phyloP scores from a whole-genome alignment of 495 filamentous ascomycete species.

The Wilcoxina mikolae region DNA sequence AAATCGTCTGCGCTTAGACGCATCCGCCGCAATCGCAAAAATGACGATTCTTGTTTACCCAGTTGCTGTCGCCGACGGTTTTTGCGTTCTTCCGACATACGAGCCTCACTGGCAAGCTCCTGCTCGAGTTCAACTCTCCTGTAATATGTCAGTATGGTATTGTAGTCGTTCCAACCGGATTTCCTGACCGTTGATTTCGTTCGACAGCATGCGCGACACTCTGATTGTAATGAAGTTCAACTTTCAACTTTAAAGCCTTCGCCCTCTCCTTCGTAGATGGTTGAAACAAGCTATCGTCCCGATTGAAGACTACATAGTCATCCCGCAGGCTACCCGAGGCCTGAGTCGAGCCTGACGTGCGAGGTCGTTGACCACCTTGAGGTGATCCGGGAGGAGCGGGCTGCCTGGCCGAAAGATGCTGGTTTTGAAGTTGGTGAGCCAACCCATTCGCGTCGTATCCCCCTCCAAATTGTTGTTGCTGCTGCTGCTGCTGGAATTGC shows the following conservation, averaged over 20 bases:
- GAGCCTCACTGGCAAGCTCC: conserved; percentile 50
- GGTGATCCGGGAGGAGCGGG: conserved; percentile 50
- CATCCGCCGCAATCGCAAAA: conserved; percentile 84
- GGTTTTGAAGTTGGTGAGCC: conserved; percentile 90
- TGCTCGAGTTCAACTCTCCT: conserved; percentile 86
- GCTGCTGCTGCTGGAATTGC: conserved; percentile 37
- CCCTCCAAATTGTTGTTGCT: conserved; percentile 32
- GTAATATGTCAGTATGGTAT: conserved; percentile 3
- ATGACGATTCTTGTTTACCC: conserved; percentile 71
- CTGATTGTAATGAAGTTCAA: conserved; percentile 30
- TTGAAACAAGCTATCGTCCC: conserved; percentile 28
- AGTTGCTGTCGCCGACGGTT: conserved; percentile 62
- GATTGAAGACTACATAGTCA: conserved; percentile 45
- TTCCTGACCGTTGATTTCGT: conserved; percentile 59
- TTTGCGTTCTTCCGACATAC: conserved; percentile 53
- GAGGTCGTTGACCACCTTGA: conserved; percentile 57
- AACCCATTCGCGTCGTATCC: conserved; percentile 62
- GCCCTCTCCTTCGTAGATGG: conserved; percentile 27
- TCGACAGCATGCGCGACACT: conserved; percentile 48
- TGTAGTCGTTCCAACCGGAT: conserved; percentile 38
- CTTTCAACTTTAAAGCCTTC: conserved; percentile 33
- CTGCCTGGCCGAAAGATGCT: conserved; percentile 61
- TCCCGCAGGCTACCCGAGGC: conserved; percentile 39
- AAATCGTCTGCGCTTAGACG: conserved; percentile 87
- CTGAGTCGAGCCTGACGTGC: conserved; percentile 54